Percentiles rank a stretch among this genome's conserved stretches.
Conservation (phyloP, 768 basidiomycete genomes). For the Mycena kentingensis region DNA sequence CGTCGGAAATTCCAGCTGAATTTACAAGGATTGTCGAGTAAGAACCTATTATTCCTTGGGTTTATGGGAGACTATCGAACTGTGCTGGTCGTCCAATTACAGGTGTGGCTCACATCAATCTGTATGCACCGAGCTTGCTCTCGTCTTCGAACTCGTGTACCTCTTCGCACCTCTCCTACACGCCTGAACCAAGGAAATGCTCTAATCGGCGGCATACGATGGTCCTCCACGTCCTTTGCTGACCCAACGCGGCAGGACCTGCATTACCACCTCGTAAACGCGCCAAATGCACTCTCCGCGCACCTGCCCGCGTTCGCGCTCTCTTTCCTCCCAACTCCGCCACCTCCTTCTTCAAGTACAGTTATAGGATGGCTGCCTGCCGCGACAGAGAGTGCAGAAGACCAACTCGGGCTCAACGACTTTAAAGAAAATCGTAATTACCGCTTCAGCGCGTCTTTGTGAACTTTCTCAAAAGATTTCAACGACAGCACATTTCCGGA, state of each 20-base stretch:
- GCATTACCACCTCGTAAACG: conserved; percentile 65
- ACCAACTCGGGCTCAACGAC: conserved; percentile 63
- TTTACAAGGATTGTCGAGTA: no score
- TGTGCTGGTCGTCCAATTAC: neutral
- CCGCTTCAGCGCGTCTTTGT: no score
- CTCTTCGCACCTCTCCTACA: neutral
- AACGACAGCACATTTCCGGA: conserved; percentile 56
- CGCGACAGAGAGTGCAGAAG: conserved; percentile 26
- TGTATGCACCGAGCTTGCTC: conserved; percentile 2
- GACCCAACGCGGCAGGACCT: conserved; percentile 68
- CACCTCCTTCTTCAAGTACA: conserved; percentile 46
- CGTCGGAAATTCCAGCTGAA: no score
- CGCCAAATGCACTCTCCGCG: conserved; percentile 51
- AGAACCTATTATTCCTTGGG: no score
- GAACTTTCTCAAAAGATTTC: neutral
- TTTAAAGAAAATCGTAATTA: conserved; percentile 74
- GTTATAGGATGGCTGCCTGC: conserved; percentile 77
- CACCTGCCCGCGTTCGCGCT: conserved; percentile 59
- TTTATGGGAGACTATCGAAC: no score
- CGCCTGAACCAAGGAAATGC: neutral
- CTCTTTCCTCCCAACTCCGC: conserved; percentile 56
- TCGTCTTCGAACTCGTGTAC: neutral
- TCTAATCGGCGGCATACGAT: neutral
- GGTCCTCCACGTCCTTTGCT: conserved; percentile 24
- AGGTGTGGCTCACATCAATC: conserved; percentile 1